Base-by-base conservation (phyloP, 768 basidiomycete species). In the Russula earlei region DNA sequence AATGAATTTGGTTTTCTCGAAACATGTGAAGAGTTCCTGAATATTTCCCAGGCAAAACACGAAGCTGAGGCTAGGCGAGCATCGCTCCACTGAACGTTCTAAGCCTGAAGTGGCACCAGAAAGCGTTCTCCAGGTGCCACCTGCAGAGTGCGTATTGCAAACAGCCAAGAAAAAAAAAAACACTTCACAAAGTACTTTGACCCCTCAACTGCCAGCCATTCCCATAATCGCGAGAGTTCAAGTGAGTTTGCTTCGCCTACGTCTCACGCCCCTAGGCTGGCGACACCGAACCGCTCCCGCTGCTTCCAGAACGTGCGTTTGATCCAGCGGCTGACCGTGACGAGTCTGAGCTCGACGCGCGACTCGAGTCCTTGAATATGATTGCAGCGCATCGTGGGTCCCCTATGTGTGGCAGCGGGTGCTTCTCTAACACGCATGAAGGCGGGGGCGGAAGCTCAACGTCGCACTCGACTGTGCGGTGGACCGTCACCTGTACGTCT, bases 401-500 rank as follows among this genome's bases (percentile, higher is more conserved):
- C 41, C 42, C 25, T 25, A 5, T 25, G 15, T 44, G 9, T 8
- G 48, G 17, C 10, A 45, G 41, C n/a, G 41, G 40, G 31, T 55
- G 34, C 41, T 55, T 55, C 20, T 43, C 31, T 24, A 20, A 12
- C n/a, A 37, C 27, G 33, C 48, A 37, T 20, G 47, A 22, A 17
- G 25, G 19, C 4, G 42, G 34, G 2, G 1, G 12, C 4, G 42
- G 43, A 9, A 56, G 43, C n/a, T 38, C 42, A 24, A 27, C 33
- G 20, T 52, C 46, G 41, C 25, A 48, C 45, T 58, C 56, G 25
- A 58, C 33, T 17, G 56, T 48, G 17, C 25, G 40, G 25, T 58
- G 56, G 29, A 58, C 29, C 20, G 56, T 36, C 24, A 58, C 51
- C n/a, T 48, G 51, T 14, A 53, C 10, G 31, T 52, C 45, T 19